Percentiles rank a stretch among this genome's conserved stretches.
Conservation (phyloP, 345 rosid genomes). For the Rhizophora mangle region DNA sequence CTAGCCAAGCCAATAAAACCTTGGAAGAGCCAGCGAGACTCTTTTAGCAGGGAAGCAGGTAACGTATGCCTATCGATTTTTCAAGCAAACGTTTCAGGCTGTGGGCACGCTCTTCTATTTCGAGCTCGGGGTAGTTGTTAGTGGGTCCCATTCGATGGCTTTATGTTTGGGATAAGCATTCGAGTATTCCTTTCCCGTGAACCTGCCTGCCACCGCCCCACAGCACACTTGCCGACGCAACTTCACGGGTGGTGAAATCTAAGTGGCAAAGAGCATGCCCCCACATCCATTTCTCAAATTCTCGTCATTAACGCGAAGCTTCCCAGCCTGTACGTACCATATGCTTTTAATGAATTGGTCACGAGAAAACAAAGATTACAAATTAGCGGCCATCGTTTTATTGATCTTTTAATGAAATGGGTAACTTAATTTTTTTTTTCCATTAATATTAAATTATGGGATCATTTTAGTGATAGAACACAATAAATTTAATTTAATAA, state of each 20-base stretch:
- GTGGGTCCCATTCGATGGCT: slow-evolving; percentile 18
- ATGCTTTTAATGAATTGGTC: too few species aligned
- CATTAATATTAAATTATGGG: too few species aligned
- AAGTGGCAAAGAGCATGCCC: not conserved
- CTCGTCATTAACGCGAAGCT: not conserved
- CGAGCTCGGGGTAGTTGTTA: slow-evolving; percentile 6
- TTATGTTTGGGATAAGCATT: slow-evolving; percentile 6
- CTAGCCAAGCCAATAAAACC: not conserved
- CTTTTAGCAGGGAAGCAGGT: not conserved
- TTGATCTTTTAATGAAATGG: too few species aligned
- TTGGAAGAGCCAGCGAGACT: not conserved
- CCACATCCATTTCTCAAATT: not conserved
- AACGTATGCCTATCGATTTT: not conserved
- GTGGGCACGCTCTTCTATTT: slow-evolving; percentile 15
- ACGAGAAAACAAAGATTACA: too few species aligned
- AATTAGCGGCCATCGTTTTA: too few species aligned
- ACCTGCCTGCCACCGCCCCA: slow-evolving; percentile 12
- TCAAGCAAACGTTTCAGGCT: not conserved
- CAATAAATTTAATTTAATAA: too few species aligned
- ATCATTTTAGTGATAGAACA: too few species aligned
- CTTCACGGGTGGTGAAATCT: slow-evolving; percentile 36
- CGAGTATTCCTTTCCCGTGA: slow-evolving; percentile 37
- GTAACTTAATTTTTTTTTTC: too few species aligned
- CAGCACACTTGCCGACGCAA: slow-evolving; percentile 44
- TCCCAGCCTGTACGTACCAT: too few species aligned